Percentiles rank a stretch among this genome's conserved stretches.
Conservation (phyloP, 192 early-diverging fungal species). For the Diversispora epigaea region DNA sequence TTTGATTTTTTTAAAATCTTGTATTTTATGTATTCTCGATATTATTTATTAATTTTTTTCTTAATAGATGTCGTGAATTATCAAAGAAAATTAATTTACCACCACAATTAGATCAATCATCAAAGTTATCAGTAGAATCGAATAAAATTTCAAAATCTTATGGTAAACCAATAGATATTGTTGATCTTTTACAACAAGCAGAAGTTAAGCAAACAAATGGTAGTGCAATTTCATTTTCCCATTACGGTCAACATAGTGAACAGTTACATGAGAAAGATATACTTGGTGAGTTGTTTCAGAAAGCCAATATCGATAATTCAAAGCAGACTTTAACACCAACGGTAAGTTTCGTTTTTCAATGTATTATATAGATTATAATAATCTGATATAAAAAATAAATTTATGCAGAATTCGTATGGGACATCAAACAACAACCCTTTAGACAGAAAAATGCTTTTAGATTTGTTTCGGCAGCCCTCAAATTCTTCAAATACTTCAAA, state of each 20-base stretch:
- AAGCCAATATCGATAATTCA: not conserved
- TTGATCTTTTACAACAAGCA: slow-evolving; percentile 10
- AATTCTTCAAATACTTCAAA: not conserved
- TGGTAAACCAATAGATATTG: slow-evolving; percentile 23
- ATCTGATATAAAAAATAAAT: not conserved
- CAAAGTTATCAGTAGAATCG: slow-evolving; percentile 19
- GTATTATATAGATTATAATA: not conserved
- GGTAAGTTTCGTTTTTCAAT: not conserved
- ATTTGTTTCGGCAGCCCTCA: slow-evolving; percentile 8
- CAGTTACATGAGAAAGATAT: not conserved
- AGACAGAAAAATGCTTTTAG: slow-evolving; percentile 26
- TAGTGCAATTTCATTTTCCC: not conserved
- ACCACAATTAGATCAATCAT: slow-evolving; percentile 1
- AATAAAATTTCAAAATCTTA: slow-evolving; percentile 14
- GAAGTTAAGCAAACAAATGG: slow-evolving; percentile 20
- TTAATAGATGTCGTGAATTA: slow-evolving; percentile 16
- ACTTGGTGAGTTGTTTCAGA: slow-evolving; percentile 6
- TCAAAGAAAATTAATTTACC: slow-evolving; percentile 6
- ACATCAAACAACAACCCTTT: not conserved
- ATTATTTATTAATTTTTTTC: not conserved
- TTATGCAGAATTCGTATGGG: not conserved
- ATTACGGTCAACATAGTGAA: not conserved
- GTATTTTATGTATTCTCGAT: not conserved
- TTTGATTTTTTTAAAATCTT: not conserved
- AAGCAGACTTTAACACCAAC: not conserved